These are phyloP conservation scores for Polyplosphaeria fusca DNA, from an alignment of 495 filamentous ascomycete species.

Conservation along the genomic window DNA sequence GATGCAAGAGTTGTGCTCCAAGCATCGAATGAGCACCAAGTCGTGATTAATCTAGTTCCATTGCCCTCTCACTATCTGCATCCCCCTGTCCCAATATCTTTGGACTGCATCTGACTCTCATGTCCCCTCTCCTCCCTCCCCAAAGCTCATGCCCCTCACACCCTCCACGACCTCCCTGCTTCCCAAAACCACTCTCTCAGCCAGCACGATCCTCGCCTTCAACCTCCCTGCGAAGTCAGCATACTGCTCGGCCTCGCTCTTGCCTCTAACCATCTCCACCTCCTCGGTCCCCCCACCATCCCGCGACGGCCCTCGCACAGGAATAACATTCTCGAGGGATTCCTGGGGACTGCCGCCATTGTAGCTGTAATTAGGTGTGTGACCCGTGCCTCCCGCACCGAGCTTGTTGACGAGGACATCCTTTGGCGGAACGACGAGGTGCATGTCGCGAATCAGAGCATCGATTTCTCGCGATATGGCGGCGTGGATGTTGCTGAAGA, in stretches of 20 bases:
- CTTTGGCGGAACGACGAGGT: background rate
- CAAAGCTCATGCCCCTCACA: slow-evolving; percentile 37
- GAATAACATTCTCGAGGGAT: too few relatives aligned
- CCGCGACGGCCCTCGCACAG: too few relatives aligned
- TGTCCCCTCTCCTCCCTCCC: too few relatives aligned
- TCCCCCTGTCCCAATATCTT: too few relatives aligned
- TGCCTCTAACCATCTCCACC: background rate
- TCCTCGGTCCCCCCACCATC: background rate
- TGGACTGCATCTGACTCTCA: too few relatives aligned
- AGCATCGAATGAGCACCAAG: too few relatives aligned
- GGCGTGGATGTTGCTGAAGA: slow-evolving; percentile 7
- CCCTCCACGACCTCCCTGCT: background rate
- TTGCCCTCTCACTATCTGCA: too few relatives aligned
- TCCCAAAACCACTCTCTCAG: slow-evolving; percentile 7
- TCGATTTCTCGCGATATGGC: slow-evolving; percentile 15
- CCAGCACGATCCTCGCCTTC: background rate
- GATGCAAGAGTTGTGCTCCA: too few relatives aligned
- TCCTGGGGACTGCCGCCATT: too few relatives aligned
- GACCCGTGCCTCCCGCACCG: too few relatives aligned
- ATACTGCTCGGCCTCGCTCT: slow-evolving; percentile 13
- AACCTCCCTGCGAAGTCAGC: slow-evolving; percentile 15
- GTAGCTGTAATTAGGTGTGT: too few relatives aligned
- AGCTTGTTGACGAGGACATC: background rate
- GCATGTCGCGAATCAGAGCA: slow-evolving; percentile 18
- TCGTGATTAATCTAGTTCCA: too few relatives aligned